Base-by-base conservation (phyloP, 1,139 yeast species). In the Blastobotrys malaysiensis region DNA sequence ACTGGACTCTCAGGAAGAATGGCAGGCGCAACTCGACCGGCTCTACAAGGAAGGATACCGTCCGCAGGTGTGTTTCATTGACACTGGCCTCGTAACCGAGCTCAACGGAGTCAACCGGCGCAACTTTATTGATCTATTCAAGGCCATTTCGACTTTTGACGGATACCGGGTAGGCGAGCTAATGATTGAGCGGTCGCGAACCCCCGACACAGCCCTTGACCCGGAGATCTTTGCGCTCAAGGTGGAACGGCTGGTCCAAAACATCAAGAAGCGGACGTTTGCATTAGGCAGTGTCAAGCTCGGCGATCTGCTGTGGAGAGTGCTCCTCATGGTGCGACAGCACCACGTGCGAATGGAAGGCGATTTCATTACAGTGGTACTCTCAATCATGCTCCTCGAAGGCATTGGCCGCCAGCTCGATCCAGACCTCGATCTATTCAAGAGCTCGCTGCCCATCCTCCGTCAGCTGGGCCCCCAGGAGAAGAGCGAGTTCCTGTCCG, bases 331-430 rank as follows among this genome's bases (percentile, higher is more conserved):
- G 97, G 98, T 95, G 16, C 78, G 98, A 56, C 76, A 77, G 16
- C 99, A 93, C 68, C 99, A 95, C 69, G 99, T 93, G 19, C 79
- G 97, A 66, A 88, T 95, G 97, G 99, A 93, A 66, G 95, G 96
- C 6, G 99, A 93, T 69, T 93, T 93, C 66, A 85, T 93, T 49
- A 89, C 96, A 22, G 96, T 95, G 24, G 87, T 93, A 16, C 90
- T 93, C 45, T 96, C 98, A 0, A 90, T 93, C 43, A 72, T 93
- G 52, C 76, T 93, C 56, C 73, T 93, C 55, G 99, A 93, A 71
- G 99, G 99, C 13, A 88, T 93, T 54, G 99, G 99, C 19, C 78
- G 98, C 67, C 96, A 88, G 69, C 76, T 93, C 56, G 96, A 93
- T 70, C 98, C 98, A 1, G 83, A 88, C 48, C 77, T 93, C 66